Evolutionary conservation across 2,329 filamentous ascomycete genomes (phyloP), one percentile per base, ranked within the genome.

Genomic region (Ceratocystis albifundus): DNA sequence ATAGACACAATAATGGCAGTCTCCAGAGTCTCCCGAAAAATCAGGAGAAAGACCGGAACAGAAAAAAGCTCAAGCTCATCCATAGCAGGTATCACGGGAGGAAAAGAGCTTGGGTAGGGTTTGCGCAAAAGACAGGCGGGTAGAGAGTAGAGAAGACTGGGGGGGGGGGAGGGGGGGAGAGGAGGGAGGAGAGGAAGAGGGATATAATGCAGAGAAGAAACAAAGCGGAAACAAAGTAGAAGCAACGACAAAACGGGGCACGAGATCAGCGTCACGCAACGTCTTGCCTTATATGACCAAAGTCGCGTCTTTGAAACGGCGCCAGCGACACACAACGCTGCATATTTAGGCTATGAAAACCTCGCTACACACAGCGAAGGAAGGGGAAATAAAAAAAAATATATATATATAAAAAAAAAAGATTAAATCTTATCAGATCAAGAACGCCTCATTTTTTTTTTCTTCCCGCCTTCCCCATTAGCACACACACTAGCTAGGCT

Each of bases 41-140:
- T 86, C 74, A 96, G 89, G 78, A 96, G 92, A 78, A 96, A 96
- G 66, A 96, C 84, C 69, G 88, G 88, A 22, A 90, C 84, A 69
- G 88, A 83, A 75, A 91, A 91, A 66, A 91, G 85, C 73, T 88
- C 83, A 68, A 82, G 80, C 74, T 86, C 85, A 77, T 83, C 86
- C 70, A 63, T 74, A 45, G 25, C 22, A 17, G n/a, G 6, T 12
- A 20, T 12, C 22, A 28, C 2, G 32, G 3, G 28, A 41, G 15
- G 4, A 28, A 25, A 30, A 30, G 28, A 25, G 32, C 6, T 2
- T 12, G 7, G 28, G 44, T 41, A 41, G 36, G 10, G 36, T 12
- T 41, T 41, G 10, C 44, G 25, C 6, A 50, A 50, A 50, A 44
- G 25, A 22, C 12, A 30, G 53, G 32, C 22, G 32, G 36, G 22